phyloP scores from a whole-genome alignment of 441 rosid genomes.

The Isatis lusitanica region DNA sequence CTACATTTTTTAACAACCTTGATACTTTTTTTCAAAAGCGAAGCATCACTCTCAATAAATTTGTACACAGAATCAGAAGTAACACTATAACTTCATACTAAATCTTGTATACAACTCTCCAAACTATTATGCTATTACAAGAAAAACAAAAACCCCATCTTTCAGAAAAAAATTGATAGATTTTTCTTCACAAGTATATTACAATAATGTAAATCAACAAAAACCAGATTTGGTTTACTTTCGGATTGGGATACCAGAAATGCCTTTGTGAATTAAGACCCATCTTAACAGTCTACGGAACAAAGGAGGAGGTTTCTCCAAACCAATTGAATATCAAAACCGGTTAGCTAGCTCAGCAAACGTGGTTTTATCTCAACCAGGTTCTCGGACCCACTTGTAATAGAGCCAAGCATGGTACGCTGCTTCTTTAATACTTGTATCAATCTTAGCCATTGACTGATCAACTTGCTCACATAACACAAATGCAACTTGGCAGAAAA shows the following conservation, averaged over 20 bases:
- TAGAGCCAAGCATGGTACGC: slow-evolving; percentile 97
- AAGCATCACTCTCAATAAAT: background rate
- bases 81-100: background rate
- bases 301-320: slow-evolving; percentile 69
- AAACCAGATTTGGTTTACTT: slow-evolving; percentile 35
- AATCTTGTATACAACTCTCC: background rate
- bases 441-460: slow-evolving; percentile 65
- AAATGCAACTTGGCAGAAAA: slow-evolving; percentile 8
- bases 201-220: background rate
- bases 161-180: no score
- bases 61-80: slow-evolving; percentile 21
- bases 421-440: slow-evolving; percentile 79
- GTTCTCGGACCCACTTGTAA: slow-evolving; percentile 79
- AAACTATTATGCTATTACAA: no score
- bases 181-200: no score
- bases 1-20: no score
- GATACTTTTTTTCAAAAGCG: no score
- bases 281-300: slow-evolving; percentile 81
- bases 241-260: slow-evolving; percentile 76
- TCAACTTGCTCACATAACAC: slow-evolving; percentile 52
- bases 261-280: slow-evolving; percentile 63
- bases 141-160: no score
- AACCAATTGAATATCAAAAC: slow-evolving; percentile 76
- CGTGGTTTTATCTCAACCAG: slow-evolving; percentile 78
- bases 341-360: slow-evolving; percentile 76